Evolutionary conservation across 192 early-diverging fungal species (phyloP), one percentile per base, ranked within the genome.

Genomic region (Coemansia sp.): DNA sequence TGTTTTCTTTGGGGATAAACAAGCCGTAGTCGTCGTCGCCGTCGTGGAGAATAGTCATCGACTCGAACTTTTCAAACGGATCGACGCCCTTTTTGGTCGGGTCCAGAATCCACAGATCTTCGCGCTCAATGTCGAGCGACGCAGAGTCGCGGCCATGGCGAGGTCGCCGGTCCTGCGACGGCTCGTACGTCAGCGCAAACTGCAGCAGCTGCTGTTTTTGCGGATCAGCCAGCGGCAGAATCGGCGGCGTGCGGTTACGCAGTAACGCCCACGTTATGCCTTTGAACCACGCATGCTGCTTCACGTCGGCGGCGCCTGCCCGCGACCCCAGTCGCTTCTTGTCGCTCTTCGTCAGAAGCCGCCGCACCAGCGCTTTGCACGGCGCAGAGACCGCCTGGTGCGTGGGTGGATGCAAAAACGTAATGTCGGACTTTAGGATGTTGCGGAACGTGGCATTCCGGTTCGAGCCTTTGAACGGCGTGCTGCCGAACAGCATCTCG

Each of bases 401-500:
- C 10, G 82, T 81, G 11, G 85, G 81, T 35, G 80, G 70, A 24
- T 63, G 59, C 14, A 88, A 90, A 58, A 99, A 99, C 3, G 69
- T 60, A 32, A 92, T 84, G 3, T 95, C 93, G 12, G 86, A 86
- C 62, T 90, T 81, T 32, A 99, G 65, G 45, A 99, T 90, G 67
- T 92, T 93, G 56, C 83, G 63, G 83, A 98, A 99, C 2, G 97
- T 99, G 0, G 81, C 84, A 65, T 94, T 92, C 27, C 96, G 84
- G 70, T 92, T 88, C 27, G 72, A 73, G 56, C 96, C 96, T 79
- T 97, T 97, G 87, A 99, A 99, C n/a, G 97, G 97, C 25, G 95
- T 99, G 25, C 85, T 89, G 14, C 93, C 92, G 78, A 84, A 98
- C 79, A 99, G 87, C 97, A 99, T 97, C 75, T 99, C 97, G 69